Base-by-base conservation (phyloP, 1,284 basidiomycete genomes). In the Omphalotus olearius region DNA sequence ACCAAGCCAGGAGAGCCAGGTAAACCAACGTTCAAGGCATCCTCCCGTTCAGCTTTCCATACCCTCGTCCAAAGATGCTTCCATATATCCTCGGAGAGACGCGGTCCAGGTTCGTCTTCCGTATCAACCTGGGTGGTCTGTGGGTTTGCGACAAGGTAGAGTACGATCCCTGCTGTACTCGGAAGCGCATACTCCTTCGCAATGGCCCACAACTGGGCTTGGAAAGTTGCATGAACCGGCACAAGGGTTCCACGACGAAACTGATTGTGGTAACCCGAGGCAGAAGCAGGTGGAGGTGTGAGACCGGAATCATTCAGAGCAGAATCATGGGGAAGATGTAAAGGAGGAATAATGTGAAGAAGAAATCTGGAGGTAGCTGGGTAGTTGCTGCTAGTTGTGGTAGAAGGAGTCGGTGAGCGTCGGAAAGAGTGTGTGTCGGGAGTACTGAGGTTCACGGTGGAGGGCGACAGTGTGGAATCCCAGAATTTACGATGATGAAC, bases 141-240 rank as follows among this genome's bases (percentile, higher is more conserved):
- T 28, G 53, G 45, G 38, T 51, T 58, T 18, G 75, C 72, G 42
- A 89, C 74, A 41, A 93, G 79, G 64, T 91, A 93, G 3, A 93
- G 72, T 40, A 91, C 71, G 50, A 93, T 69, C 13, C 91, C 91
- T 13, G 79, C 68, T 0, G 86, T 87, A 59, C 86, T 91, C 1
- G 91, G 91, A 11, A 93, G 72, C 7, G 86, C 86, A 63, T 92
- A 93, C 67, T 93, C 91, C 63, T 83, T 83, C n/a, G 91, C 87
- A 48, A 91, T 91, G n/a, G 87, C 85, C 39, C 72, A 70, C 5
- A 91, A 69, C 61, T 91, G 89, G 2, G 81, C 75, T 51, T 87
- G 82, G 3, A 91, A 69, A 0, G 80, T 85, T 9, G 87, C 71
- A 60, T 88, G 78, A 0, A 92, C 73, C 1, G 88, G 82, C 5